These are phyloP conservation scores for Casuarina glauca DNA, from an alignment of 306 rosid species.

Conservation along the genomic window DNA sequence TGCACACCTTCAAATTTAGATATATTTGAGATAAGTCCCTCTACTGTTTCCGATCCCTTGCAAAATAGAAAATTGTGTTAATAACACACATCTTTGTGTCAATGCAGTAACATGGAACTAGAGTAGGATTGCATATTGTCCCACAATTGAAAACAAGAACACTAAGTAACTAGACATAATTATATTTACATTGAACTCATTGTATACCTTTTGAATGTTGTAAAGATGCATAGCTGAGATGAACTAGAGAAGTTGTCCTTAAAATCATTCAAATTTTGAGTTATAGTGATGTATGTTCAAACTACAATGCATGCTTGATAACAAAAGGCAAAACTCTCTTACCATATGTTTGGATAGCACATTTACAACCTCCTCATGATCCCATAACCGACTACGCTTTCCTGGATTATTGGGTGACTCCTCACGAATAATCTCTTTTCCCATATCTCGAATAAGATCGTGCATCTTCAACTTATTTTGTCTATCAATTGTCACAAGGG, in stretches of 20 bases:
- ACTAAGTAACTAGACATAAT: neutral
- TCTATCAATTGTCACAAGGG: conserved; percentile 21
- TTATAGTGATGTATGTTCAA: too few relatives aligned
- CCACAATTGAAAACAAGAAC: neutral
- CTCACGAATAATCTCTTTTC: conserved; percentile 33
- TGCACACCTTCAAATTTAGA: neutral
- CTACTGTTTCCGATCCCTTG: neutral
- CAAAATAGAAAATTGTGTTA: neutral
- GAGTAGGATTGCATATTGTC: neutral
- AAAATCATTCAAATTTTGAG: neutral
- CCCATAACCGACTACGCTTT: conserved; percentile 29
- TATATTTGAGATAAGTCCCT: neutral
- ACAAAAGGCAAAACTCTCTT: neutral
- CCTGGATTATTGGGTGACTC: conserved; percentile 9
- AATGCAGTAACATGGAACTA: neutral
- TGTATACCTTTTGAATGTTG: neutral
- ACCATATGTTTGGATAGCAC: neutral
- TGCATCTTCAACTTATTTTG: conserved; percentile 26
- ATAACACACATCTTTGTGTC: neutral
- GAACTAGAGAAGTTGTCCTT: too few relatives aligned
- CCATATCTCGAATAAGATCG: conserved; percentile 44
- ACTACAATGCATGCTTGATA: neutral
- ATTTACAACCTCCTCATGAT: neutral
- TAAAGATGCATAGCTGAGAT: neutral
- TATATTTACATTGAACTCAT: too few relatives aligned